Percentiles rank a stretch among this genome's conserved stretches.
phyloP scores from a whole-genome alignment of 345 rosid species.

The Aquilaria yunnanensis region DNA sequence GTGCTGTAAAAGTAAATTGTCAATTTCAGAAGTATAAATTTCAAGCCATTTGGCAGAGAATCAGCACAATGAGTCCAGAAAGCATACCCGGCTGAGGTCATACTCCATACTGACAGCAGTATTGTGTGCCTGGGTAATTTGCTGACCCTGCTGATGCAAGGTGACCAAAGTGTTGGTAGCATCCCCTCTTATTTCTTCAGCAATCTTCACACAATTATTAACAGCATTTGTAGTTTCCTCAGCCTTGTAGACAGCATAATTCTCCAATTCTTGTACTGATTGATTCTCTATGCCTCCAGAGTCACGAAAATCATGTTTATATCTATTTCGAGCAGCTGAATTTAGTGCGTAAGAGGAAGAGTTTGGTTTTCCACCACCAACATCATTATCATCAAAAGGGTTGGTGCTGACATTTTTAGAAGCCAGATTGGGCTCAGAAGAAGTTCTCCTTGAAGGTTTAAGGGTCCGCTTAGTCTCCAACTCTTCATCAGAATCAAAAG shows the following conservation, averaged over 20 bases:
- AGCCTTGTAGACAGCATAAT: slow-evolving; percentile 80
- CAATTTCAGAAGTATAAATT: too few relatives aligned
- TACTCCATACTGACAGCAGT: slow-evolving; percentile 75
- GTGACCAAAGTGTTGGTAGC: slow-evolving; percentile 73
- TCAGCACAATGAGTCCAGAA: neutral
- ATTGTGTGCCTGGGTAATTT: slow-evolving; percentile 67
- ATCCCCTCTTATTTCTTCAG: slow-evolving; percentile 80
- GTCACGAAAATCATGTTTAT: slow-evolving; percentile 77
- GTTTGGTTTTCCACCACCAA: slow-evolving; percentile 26
- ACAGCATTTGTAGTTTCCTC: slow-evolving; percentile 89
- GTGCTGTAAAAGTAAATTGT: too few relatives aligned
- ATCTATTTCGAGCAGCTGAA: slow-evolving; percentile 40
- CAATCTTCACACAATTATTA: slow-evolving; percentile 77
- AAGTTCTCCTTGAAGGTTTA: slow-evolving; percentile 41
- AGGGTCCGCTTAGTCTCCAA: slow-evolving; percentile 40
- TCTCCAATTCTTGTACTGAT: slow-evolving; percentile 81
- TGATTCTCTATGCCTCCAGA: slow-evolving; percentile 86
- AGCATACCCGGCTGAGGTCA: slow-evolving; percentile 85
- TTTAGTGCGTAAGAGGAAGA: slow-evolving; percentile 31
- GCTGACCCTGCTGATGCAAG: slow-evolving; percentile 90
- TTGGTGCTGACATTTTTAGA: slow-evolving; percentile 28
- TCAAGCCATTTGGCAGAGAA: too few relatives aligned
- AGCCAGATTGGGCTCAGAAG: slow-evolving; percentile 55
- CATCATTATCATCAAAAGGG: slow-evolving; percentile 48
- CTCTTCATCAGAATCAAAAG: slow-evolving; percentile 78